phyloP scores from a whole-genome alignment of 768 basidiomycete species.

The Amanita thiersii region DNA sequence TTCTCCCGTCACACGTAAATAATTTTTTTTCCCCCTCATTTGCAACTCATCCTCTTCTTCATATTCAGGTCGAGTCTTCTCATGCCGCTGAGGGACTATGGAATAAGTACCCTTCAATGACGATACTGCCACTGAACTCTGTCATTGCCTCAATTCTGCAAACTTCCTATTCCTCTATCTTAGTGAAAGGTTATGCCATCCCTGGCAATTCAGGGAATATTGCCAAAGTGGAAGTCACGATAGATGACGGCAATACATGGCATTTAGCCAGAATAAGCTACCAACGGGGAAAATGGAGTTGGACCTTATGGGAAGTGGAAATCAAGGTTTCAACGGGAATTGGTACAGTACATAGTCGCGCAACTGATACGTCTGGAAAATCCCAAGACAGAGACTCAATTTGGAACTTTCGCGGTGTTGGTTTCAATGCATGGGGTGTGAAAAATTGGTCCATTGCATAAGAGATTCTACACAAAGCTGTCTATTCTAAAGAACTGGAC shows the following conservation, averaged over 20 bases:
- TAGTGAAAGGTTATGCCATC: constrained; percentile 52
- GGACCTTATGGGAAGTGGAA: constrained; percentile 60
- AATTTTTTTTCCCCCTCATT: constrained; percentile 2
- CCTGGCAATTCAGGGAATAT: constrained; percentile 38
- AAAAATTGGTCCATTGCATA: constrained; percentile 19
- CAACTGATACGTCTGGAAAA: constrained; percentile 39
- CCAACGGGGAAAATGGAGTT: constrained; percentile 62
- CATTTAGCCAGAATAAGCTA: constrained; percentile 42
- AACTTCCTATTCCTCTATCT: constrained; percentile 23
- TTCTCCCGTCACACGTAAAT: constrained; percentile 44
- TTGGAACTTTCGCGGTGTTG: constrained; percentile 69
- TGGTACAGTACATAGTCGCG: constrained; percentile 41
- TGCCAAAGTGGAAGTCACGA: constrained; percentile 38
- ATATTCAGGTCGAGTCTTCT: constrained; percentile 34
- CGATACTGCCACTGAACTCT: constrained; percentile 53
- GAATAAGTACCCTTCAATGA: constrained; percentile 52
- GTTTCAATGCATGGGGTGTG: constrained; percentile 43
- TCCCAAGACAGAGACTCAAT: constrained; percentile 38
- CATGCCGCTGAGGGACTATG: constrained; percentile 36
- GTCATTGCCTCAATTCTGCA: constrained; percentile 38
- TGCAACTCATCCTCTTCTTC: constrained; percentile 7
- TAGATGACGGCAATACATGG: constrained; percentile 48
- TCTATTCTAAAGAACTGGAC: too few relatives aligned
- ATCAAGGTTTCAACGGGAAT: constrained; percentile 24
- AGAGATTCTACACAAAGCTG: too few relatives aligned